Evolutionary conservation across 179 eudicot genomes (phyloP).

Genomic region (Silene noctiflora): DNA sequence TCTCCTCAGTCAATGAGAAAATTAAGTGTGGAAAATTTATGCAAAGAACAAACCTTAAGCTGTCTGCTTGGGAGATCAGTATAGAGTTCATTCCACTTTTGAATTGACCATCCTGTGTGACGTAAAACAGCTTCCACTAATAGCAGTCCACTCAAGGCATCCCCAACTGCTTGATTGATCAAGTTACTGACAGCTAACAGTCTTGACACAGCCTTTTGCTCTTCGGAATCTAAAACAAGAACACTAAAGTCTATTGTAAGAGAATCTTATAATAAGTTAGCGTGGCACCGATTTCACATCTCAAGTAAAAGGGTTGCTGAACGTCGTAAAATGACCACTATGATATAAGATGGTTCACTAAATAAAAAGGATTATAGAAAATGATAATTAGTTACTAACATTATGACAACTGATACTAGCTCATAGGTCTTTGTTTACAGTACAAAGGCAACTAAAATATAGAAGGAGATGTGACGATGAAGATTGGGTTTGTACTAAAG

Average conservation of each 20-base stretch:
- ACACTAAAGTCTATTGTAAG: too few relatives aligned
- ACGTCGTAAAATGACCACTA: not conserved
- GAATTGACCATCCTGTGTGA: slow-evolving; percentile 78
- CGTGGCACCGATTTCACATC: too few relatives aligned
- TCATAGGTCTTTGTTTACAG: not conserved
- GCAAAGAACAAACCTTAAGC: slow-evolving; percentile 56
- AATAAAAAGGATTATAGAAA: not conserved
- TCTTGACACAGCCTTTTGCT: slow-evolving; percentile 70
- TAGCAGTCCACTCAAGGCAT: slow-evolving; percentile 87
- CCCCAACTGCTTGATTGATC: slow-evolving; percentile 97
- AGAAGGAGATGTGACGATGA: not conserved
- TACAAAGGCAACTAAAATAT: not conserved
- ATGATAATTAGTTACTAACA: not conserved
- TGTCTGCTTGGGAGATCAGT: slow-evolving; percentile 89
- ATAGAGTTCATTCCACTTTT: slow-evolving; percentile 80
- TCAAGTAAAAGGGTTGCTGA: too few relatives aligned
- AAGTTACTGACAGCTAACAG: slow-evolving; percentile 78
- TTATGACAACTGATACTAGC: not conserved
- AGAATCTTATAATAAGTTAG: too few relatives aligned
- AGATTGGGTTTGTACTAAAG: not conserved
- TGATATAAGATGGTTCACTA: not conserved
- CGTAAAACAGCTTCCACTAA: slow-evolving; percentile 79
- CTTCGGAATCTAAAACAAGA: slow-evolving; percentile 56
- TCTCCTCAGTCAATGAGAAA: not conserved
- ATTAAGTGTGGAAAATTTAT: not conserved